Evolutionary conservation across 306 rosid genomes (phyloP).

Genomic region (Cyclanthera cordifolia): DNA sequence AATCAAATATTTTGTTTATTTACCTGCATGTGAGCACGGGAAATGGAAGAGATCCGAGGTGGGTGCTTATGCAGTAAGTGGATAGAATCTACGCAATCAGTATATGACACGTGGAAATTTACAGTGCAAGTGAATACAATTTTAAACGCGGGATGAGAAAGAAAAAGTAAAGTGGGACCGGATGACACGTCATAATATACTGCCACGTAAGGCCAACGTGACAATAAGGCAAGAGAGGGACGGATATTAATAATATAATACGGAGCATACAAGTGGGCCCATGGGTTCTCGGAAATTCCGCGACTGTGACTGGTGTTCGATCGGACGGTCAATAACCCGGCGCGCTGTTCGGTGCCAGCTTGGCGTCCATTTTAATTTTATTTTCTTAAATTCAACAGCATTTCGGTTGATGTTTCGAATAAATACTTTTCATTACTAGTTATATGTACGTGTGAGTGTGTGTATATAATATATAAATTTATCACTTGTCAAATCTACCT

Average conservation of each 20-base stretch:
- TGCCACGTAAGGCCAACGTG: conserved; percentile 68
- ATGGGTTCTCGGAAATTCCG: conserved; percentile 79
- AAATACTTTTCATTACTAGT: no score
- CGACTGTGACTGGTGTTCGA: conserved; percentile 41
- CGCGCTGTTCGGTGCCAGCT: conserved; percentile 46
- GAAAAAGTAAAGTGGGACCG: conserved; percentile 34
- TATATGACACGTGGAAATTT: not conserved
- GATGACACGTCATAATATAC: conserved; percentile 35
- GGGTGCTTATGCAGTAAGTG: conserved; percentile 13
- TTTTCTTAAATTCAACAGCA: no score
- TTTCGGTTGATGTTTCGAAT: no score
- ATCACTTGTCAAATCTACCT: no score
- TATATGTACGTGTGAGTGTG: no score
- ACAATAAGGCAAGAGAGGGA: conserved; percentile 56
- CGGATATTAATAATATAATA: conserved; percentile 38
- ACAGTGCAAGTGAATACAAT: not conserved
- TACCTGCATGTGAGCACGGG: conserved; percentile 19
- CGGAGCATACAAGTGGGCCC: conserved; percentile 29
- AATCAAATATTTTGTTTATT: no score
- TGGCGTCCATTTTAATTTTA: conserved; percentile 21
- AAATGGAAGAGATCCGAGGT: conserved; percentile 17
- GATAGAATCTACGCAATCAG: not conserved
- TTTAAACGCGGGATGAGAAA: not conserved
- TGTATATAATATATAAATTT: no score
- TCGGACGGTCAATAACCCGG: conserved; percentile 21